These are phyloP conservation scores for Aristolochia contorta DNA, from an alignment of 164 flowering plant species.

Conservation along the genomic window DNA sequence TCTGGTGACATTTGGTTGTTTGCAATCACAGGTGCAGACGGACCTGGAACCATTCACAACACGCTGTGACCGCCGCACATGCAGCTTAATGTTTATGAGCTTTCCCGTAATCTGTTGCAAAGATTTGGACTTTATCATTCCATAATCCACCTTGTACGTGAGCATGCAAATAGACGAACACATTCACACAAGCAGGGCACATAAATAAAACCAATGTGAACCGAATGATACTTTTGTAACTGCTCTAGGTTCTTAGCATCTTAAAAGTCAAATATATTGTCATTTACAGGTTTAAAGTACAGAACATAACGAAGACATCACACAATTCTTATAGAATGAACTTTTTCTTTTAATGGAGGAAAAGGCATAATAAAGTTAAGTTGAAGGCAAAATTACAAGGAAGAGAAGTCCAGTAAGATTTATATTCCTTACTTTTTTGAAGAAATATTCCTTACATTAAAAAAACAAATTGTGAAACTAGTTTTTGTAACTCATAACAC, in stretches of 20 bases:
- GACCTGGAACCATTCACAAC: constrained; percentile 74
- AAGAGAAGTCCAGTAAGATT: no score
- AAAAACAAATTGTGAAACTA: no score
- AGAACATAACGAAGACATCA: no score
- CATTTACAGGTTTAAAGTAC: background rate
- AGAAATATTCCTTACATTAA: no score
- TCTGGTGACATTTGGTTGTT: constrained; percentile 32
- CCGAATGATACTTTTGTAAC: background rate
- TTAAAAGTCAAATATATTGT: no score
- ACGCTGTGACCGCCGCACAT: constrained; percentile 66
- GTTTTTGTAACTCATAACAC: no score
- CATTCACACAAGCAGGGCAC: background rate
- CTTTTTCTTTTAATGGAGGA: no score
- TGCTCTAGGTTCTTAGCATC: background rate
- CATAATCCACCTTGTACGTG: background rate
- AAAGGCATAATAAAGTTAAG: no score
- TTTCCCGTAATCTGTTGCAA: constrained; percentile 71
- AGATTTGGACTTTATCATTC: background rate
- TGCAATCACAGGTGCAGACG: constrained; percentile 72
- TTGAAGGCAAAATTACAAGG: no score
- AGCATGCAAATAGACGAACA: background rate
- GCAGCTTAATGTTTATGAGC: constrained; percentile 78
- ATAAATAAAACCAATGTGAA: no score
- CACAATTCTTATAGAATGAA: no score
- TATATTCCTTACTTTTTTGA: no score